Evolutionary conservation across 129 eudicot genomes (phyloP), one percentile per base, ranked within the genome.

Genomic region (Daucus carota): DNA sequence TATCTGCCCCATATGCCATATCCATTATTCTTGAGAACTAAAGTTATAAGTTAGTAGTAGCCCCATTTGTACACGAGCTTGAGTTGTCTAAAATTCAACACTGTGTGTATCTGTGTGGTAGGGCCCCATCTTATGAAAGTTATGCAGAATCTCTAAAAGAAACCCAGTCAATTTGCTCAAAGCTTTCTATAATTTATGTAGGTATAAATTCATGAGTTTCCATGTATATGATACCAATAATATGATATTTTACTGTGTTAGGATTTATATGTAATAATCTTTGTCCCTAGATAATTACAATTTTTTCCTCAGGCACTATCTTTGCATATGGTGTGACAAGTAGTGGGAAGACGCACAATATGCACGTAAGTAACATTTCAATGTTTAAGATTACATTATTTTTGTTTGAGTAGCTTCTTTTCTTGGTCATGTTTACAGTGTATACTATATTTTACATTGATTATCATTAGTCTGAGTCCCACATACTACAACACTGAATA

Each of bases 311-410:
- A 94, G 99, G 99, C 78, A 94, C 99, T 76, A 91, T 94, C 54
- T 94, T 94, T 84, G 99, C 99, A 36, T 94, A 94, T 80, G 99
- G 99, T 22, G 99, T 91, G 73, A 94, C 99, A 66, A 94, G 98
- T 86, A 93, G 98, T 83, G 98, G 98, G 79, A 93, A 93, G 90
- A 93, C 98, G 26, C 98, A 93, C 83, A 93, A 97, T 76, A 93
- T 93, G 98, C 98, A 93, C 84, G 98, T 93, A 85, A 81, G 93
- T 72, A 59, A 66, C 47, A 70, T 45, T 41, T 40, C 31, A 13
- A 28, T 42, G 34, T 72, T 43, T 72, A 24, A 42, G 52, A 43
- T 72, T 32, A 6, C 38, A 26, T 72, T 26, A 20, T 40, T 3
- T n/a, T 42, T 70, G 33, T 43, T n/a, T n/a, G n/a, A n/a, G n/a